Conservation (phyloP, 1,139 yeast genomes). For the Spathaspora sp. region DNA sequence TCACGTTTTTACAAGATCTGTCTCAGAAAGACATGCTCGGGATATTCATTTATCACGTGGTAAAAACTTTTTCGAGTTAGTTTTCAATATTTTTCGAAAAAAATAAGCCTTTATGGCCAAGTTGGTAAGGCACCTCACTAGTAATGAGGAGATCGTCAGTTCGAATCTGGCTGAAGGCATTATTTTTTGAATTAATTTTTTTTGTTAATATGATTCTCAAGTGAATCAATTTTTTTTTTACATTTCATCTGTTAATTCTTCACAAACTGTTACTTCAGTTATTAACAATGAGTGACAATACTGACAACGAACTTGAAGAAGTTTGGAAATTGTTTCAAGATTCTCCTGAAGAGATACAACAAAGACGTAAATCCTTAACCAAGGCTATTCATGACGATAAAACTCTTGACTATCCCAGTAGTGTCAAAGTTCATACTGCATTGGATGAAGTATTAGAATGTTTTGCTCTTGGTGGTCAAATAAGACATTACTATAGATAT, state of each 20-base stretch:
- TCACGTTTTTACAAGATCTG: not conserved
- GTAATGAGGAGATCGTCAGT: slow-evolving; percentile 90
- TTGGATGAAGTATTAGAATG: slow-evolving; percentile 85
- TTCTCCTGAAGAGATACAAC: slow-evolving; percentile 32
- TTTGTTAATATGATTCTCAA: slow-evolving; percentile 3
- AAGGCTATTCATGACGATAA: slow-evolving; percentile 27
- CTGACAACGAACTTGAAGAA: slow-evolving; percentile 29
- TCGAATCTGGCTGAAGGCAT: slow-evolving; percentile 82
- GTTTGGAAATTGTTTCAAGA: slow-evolving; percentile 38
- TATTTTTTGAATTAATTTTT: slow-evolving; percentile 25
- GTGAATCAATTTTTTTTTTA: slow-evolving; percentile 2
- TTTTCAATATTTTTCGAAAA: not conserved
- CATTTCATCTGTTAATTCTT: not conserved
- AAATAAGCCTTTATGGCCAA: slow-evolving; percentile 59
- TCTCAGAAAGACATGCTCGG: no score
- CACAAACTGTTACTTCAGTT: no score
- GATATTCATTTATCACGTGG: not conserved
- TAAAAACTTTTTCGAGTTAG: not conserved
- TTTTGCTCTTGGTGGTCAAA: slow-evolving; percentile 87
- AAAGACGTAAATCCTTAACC: slow-evolving; percentile 32
- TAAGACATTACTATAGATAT: slow-evolving; percentile 76
- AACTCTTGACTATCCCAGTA: slow-evolving; percentile 34
- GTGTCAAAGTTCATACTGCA: slow-evolving; percentile 58
- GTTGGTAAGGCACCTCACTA: slow-evolving; percentile 93
- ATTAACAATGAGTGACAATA: slow-evolving; percentile 7